Percentiles rank a stretch among this genome's conserved stretches.
phyloP scores from a whole-genome alignment of 139 green algal species.

The Protoeuglena noctilucae region DNA sequence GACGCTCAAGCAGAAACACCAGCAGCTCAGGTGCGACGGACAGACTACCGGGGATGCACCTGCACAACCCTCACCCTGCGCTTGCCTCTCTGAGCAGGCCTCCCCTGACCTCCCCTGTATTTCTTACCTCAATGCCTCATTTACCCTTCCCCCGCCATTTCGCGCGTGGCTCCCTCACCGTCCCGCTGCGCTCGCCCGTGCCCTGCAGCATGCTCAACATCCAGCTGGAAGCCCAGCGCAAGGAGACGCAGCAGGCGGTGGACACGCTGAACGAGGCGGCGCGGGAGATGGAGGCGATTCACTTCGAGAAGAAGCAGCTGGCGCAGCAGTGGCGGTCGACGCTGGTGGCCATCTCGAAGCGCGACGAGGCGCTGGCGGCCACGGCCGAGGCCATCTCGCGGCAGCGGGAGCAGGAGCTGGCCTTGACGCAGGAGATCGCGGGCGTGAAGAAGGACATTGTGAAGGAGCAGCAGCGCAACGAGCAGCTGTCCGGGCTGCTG shows the following conservation, averaged over 20 bases:
- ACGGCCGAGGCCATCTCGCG: conserved; percentile 51
- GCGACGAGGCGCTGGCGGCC: conserved; percentile 51
- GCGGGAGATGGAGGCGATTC: conserved; percentile 66
- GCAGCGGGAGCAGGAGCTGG: conserved; percentile 53
- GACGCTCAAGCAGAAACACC: conserved; percentile 28
- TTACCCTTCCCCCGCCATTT: no score
- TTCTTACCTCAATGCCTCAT: no score
- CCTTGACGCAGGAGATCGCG: conserved; percentile 43
- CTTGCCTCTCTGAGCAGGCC: no score
- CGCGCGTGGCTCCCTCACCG: no score
- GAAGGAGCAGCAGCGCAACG: conserved; percentile 44
- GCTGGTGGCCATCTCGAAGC: conserved; percentile 49
- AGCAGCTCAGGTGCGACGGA: conserved; percentile 37
- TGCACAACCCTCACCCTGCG: no score
- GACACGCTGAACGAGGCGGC: conserved; percentile 19
- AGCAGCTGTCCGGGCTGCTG: conserved; percentile 48
- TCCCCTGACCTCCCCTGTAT: no score
- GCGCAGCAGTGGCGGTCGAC: conserved; percentile 59
- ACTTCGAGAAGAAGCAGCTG: conserved; percentile 82
- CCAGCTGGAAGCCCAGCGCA: conserved; percentile 49
- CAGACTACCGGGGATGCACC: no score
- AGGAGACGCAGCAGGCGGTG: conserved; percentile 46
- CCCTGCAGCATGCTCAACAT: not conserved
- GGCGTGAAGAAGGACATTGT: conserved; percentile 47
- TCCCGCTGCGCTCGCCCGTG: no score